Conservation (phyloP, 495 filamentous ascomycete species). For the Xeromyces bisporus region DNA sequence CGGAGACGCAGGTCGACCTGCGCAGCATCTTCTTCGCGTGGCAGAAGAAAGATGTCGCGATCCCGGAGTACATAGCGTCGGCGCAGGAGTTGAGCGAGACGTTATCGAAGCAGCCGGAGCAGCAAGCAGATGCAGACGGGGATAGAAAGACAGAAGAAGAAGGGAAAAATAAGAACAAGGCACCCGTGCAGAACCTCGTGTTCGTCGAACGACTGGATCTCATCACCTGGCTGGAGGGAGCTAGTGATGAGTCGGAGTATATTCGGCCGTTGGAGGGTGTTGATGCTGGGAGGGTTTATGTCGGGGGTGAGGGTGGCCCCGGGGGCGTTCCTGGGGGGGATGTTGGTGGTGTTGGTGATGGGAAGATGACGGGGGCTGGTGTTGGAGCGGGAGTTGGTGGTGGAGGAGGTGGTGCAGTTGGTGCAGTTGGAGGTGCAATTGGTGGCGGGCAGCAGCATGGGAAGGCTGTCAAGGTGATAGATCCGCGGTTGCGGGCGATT, state of each 20-base stretch:
- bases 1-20: conserved; percentile 58
- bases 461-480: conserved; percentile 41
- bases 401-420: conserved; percentile 31
- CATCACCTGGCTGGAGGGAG: conserved; percentile 80
- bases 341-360: conserved; percentile 34
- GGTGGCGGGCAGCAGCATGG: conserved; percentile 19
- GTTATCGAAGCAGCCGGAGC: conserved; percentile 42
- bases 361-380: background rate
- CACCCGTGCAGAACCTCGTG: conserved; percentile 58
- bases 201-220: conserved; percentile 85
- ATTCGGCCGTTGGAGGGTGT: conserved; percentile 67
- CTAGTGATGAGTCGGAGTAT: conserved; percentile 74
- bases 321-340: conserved; percentile 33
- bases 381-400: conserved; percentile 21
- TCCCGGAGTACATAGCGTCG: conserved; percentile 75
- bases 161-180: conserved; percentile 27
- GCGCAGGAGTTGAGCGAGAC: conserved; percentile 68
- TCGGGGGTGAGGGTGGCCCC: conserved; percentile 21
- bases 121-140: too few species aligned
- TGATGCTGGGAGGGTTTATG: conserved; percentile 23
- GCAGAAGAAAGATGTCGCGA: conserved; percentile 73
- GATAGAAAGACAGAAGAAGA: too few species aligned
- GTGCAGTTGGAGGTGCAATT: background rate
- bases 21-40: conserved; percentile 91
- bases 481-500: conserved; percentile 69